Evolutionary conservation across 2,329 filamentous ascomycete genomes (phyloP), one percentile per base, ranked within the genome.

Genomic region (Aureobasidium uvarum): DNA sequence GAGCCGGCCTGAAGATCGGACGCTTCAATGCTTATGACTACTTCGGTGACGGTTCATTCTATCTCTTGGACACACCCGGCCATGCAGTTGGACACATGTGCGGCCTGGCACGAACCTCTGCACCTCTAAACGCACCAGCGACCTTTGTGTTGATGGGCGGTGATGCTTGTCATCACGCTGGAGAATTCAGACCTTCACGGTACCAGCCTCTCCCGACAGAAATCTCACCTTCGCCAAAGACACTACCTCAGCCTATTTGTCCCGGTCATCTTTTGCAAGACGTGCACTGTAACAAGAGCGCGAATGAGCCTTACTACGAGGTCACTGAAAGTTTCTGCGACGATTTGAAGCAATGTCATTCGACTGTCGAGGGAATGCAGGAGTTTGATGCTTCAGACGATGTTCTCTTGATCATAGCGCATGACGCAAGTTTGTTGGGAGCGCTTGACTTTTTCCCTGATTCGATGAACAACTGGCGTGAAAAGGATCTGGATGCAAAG

Each of bases 41-140:
- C 69, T 86, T 85, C 64, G 79, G 79, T 3, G 84, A 86, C 69
- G 84, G 83, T 0, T 79, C 75, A 25, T 84, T 87, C 68, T 85
- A 85, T 70, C 75, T 86, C 1, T 75, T 86, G 33, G 75, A 83
- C 68, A 78, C 79, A 3, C 83, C 83, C 0, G 84, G 84, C 1
- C 83, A 85, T 69, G 77, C 79, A 0, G 72, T 81, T 13, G 81
- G 81, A 1, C 82, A 84, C 69, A 73, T 83, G n/a, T 79, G 78
- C 65, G 83, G 76, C 3, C 74, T 85, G 0, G 83, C 81, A 1
- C 74, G 83, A 8, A 80, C 78, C 0, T 69, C 73, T 3, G 46
- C 60, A 18, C 46, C 46, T 5, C 11, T 41, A 2, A 68, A 70
- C 2, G 66, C 66, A 13, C 72, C 71, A 1, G 72, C 75, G 20